phyloP scores from a whole-genome alignment of 1,139 yeast genomes.

The Yamadazyma jaroonii region DNA sequence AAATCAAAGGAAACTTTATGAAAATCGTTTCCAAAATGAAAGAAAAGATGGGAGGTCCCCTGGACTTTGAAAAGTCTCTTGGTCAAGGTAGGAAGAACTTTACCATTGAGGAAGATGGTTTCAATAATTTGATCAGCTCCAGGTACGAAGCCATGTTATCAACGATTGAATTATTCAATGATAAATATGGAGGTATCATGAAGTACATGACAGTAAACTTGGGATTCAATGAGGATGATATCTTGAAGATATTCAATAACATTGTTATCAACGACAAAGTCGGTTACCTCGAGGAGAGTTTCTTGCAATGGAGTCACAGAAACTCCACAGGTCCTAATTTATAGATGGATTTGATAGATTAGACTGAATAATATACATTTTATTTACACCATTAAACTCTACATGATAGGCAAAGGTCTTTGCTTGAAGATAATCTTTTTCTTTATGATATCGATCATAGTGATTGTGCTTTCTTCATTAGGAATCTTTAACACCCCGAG shows the following conservation, averaged over 20 bases:
- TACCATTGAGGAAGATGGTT: constrained; percentile 46
- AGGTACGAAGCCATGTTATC: constrained; percentile 72
- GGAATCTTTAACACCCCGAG: constrained; percentile 50
- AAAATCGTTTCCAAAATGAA: constrained; percentile 28
- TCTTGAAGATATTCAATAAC: constrained; percentile 47
- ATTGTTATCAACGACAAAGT: constrained; percentile 28
- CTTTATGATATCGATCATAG: constrained; percentile 54
- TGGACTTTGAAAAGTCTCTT: constrained; percentile 27
- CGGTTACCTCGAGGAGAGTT: constrained; percentile 18
- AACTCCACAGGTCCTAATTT: constrained; percentile 13
- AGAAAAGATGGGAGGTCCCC: constrained; percentile 21
- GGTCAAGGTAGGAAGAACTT: constrained; percentile 38
- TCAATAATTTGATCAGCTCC: constrained; percentile 60
- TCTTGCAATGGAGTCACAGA: constrained; percentile 27
- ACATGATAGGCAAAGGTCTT: constrained; percentile 76
- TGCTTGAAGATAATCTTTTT: constrained; percentile 59
- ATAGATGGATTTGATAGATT: constrained; percentile 1
- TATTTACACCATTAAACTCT: constrained; percentile 3
- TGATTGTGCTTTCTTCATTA: constrained; percentile 16
- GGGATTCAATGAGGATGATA: constrained; percentile 47
- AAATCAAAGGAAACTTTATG: constrained; percentile 33
- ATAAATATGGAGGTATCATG: constrained; percentile 54
- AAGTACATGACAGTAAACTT: constrained; percentile 47
- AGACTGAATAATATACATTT: constrained; percentile 6
- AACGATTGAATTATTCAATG: constrained; percentile 49